These are phyloP conservation scores for Exophiala mesophila DNA, from an alignment of 2,329 filamentous ascomycete species.

Conservation along the genomic window DNA sequence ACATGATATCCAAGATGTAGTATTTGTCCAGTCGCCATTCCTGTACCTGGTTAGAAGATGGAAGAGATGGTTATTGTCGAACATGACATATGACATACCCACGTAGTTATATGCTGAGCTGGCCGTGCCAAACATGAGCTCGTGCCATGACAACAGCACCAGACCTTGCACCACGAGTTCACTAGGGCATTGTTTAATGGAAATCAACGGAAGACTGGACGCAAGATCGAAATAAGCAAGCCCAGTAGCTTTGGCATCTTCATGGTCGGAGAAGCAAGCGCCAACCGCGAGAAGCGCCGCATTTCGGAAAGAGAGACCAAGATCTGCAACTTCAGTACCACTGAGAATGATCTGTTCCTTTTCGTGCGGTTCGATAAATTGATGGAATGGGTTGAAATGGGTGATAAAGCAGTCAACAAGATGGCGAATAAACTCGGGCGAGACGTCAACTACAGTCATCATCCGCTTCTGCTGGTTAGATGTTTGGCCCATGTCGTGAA, in stretches of 20 bases:
- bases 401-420: neutral
- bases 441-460: neutral
- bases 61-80: neutral
- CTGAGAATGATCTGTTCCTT: neutral
- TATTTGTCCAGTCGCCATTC: constrained; percentile 1
- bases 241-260: neutral
- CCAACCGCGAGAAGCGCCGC: neutral
- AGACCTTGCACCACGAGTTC: constrained; percentile 1
- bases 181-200: neutral
- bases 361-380: neutral
- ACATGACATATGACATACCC: no score
- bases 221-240: neutral
- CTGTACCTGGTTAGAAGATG: neutral
- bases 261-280: neutral
- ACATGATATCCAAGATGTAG: neutral
- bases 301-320: neutral
- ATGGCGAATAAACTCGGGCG: neutral
- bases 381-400: constrained; percentile 1
- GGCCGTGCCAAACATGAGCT: neutral
- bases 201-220: neutral
- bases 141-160: constrained; percentile 1
- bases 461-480: neutral
- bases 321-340: neutral
- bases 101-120: constrained; percentile 2
- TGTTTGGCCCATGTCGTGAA: neutral